Percentiles rank a stretch among this genome's conserved stretches.
Conservation (phyloP, 768 basidiomycete species). For the Leucocoprinus leucothites region DNA sequence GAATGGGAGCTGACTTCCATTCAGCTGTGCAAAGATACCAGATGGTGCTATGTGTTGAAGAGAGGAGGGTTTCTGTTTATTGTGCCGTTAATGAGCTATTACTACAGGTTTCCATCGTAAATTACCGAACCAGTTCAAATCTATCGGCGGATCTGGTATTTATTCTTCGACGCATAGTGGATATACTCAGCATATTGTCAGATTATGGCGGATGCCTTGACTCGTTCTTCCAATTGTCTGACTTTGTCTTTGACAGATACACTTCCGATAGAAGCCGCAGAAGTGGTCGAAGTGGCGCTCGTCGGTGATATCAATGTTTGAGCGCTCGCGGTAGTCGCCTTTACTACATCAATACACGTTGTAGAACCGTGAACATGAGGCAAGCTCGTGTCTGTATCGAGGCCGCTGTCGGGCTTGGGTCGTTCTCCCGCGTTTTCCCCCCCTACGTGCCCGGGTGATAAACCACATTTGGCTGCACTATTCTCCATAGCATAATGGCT, state of each 20-base stretch:
- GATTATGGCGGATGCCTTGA: conserved; percentile 12
- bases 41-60: background rate
- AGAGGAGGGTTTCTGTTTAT: background rate
- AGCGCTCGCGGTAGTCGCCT: background rate
- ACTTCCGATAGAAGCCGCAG: conserved; percentile 12
- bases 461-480: no score
- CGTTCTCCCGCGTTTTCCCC: background rate
- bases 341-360: background rate
- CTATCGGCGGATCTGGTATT: background rate
- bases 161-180: background rate
- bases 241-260: conserved; percentile 40
- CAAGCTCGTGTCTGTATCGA: background rate
- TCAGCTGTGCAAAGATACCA: background rate
- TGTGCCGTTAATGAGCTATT: background rate
- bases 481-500: background rate
- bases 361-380: background rate
- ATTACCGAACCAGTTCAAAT: background rate
- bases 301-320: background rate
- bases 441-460: background rate
- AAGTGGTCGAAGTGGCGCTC: background rate
- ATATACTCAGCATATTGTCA: background rate
- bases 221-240: conserved; percentile 34
- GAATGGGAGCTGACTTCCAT: background rate
- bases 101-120: background rate
- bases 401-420: background rate